Conservation (phyloP, 1,284 basidiomycete genomes). For the Meira miltonrushii region DNA sequence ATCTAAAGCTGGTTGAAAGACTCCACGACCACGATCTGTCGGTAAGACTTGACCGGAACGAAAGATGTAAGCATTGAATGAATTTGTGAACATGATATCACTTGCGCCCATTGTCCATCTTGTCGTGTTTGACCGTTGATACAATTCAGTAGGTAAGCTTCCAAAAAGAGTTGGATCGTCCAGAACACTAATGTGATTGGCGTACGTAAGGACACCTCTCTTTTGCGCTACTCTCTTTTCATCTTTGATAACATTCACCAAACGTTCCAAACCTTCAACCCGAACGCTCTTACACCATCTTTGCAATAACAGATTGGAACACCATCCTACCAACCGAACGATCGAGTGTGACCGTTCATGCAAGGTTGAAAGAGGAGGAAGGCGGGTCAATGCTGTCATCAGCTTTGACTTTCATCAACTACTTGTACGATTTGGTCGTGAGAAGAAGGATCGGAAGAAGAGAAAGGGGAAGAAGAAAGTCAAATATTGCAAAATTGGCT, state of each 20-base stretch:
- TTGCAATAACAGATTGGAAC: conserved; percentile 28
- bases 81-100: conserved; percentile 76
- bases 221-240: conserved; percentile 19
- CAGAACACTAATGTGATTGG: conserved; percentile 48
- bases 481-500: too few relatives aligned
- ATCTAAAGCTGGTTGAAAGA: conserved; percentile 83
- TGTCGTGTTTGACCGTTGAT: conserved; percentile 55
- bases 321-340: conserved; percentile 6
- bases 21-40: conserved; percentile 80
- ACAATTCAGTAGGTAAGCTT: conserved; percentile 24
- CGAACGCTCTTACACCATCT: conserved; percentile 35
- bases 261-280: conserved; percentile 34
- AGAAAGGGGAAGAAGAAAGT: too few relatives aligned
- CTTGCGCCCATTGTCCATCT: conserved; percentile 84
- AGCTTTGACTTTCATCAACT: too few relatives aligned
- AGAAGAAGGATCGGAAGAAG: too few relatives aligned
- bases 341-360: not conserved
- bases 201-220: conserved; percentile 42
- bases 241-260: conserved; percentile 30
- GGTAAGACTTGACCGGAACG: conserved; percentile 84
- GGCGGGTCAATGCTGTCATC: too few relatives aligned
- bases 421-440: too few relatives aligned
- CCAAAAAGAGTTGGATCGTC: conserved; percentile 48
- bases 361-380: not conserved
- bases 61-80: conserved; percentile 66